A percentile compares a stretch with the other conserved stretches of the same genome.
Evolutionary conservation across 2,329 filamentous ascomycete species (phyloP).

Genomic region (Sporothrix protearum): DNA sequence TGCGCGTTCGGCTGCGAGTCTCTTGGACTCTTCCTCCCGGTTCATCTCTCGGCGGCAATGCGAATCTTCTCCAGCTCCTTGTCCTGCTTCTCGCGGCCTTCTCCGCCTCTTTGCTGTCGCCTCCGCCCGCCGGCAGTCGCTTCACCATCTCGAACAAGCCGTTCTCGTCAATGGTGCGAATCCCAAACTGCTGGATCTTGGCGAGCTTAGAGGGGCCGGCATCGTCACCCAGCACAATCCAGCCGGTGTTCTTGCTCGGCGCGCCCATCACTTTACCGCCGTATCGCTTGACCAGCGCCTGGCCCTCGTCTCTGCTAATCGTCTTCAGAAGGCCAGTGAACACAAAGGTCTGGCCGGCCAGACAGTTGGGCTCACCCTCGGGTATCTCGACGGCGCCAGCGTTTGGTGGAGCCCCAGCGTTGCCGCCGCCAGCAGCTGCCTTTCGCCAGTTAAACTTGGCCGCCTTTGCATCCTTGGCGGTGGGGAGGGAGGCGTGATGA

Average conservation of each 20-base stretch:
- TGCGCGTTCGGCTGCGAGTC: slow-evolving; percentile 51
- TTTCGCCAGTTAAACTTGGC: slow-evolving; percentile 79
- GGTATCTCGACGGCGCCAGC: slow-evolving; percentile 69
- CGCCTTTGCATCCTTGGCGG: slow-evolving; percentile 61
- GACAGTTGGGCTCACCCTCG: slow-evolving; percentile 79
- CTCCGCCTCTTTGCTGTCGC: slow-evolving; percentile 80
- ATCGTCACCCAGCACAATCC: slow-evolving; percentile 84
- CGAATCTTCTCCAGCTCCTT: slow-evolving; percentile 80
- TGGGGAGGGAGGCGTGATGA: slow-evolving; percentile 76
- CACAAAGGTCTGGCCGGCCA: slow-evolving; percentile 86
- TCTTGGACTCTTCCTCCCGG: slow-evolving; percentile 64
- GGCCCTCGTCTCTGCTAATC: slow-evolving; percentile 78
- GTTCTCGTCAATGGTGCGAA: slow-evolving; percentile 93
- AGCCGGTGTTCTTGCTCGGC: slow-evolving; percentile 90
- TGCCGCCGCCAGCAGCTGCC: slow-evolving; percentile 54
- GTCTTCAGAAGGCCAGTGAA: slow-evolving; percentile 86
- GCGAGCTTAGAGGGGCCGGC: slow-evolving; percentile 89
- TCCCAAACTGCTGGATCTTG: slow-evolving; percentile 72
- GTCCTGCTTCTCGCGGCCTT: slow-evolving; percentile 81
- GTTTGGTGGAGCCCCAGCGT: slow-evolving; percentile 60
- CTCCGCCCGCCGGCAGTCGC: slow-evolving; percentile 77
- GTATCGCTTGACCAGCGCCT: slow-evolving; percentile 84
- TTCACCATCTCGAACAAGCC: slow-evolving; percentile 85
- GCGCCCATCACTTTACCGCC: slow-evolving; percentile 83
- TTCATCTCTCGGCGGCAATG: slow-evolving; percentile 80